Evolutionary conservation across 345 rosid genomes (phyloP), one percentile per base, ranked within the genome.

Genomic region (Barbarea vulgaris): DNA sequence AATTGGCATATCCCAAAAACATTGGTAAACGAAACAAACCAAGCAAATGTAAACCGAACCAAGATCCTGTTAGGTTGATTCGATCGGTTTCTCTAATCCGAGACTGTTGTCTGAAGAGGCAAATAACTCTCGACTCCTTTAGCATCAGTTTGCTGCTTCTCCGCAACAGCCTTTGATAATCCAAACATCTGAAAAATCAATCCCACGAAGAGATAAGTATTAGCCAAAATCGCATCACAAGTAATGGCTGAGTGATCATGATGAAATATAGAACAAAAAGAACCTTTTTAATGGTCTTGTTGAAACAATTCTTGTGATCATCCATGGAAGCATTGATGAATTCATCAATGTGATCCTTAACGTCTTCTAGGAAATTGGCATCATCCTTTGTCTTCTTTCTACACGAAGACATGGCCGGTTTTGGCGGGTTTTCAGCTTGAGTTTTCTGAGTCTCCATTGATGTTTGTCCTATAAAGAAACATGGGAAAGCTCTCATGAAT

Each of bases 301-400:
- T 83, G 67, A 88, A 91, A 83, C 95, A 94, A 18, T 75, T 76
- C 84, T 90, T 90, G 81, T 90, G 97, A 67, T 94, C 98, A 27
- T 94, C 95, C 91, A 90, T 84, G 9, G 95, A 91, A 14, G 97
- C 93, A 76, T 84, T 55, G 27, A 94, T 76, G 81, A 91, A 91
- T 46, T 91, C 98, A 69, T 90, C 96, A 11, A 94, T 85, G 83
- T 94, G 97, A 73, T 87, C 95, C 81, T 87, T 94, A 14, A 91
- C 62, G 74, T 91, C 98, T 79, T 90, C 93, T 39, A 88, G 36
- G 76, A 94, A 94, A 54, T 79, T 83, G 10, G 91, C 89, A 34
- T 90, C 85, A 4, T 91, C 97, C 33, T 54, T 91, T 67, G 69
- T 82, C 81, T 80, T 91, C 87, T 79, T 87, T 13, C 96, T 82